Percentiles rank a stretch among this genome's conserved stretches.
Conservation (phyloP, 441 rosid genomes). For the Gossypium schwendimanii region DNA sequence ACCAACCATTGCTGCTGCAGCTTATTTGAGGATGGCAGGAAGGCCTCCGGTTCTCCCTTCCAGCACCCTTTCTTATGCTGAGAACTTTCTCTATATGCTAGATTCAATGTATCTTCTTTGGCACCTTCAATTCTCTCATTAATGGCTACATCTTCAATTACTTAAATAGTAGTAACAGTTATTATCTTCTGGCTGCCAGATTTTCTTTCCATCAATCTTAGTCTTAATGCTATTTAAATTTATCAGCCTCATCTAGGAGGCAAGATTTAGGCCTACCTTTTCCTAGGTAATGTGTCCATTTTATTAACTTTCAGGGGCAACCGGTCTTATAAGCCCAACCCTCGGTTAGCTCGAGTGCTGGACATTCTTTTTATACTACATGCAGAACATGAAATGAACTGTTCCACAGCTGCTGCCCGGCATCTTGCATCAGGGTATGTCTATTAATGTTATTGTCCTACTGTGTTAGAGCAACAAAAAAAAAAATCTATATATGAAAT, state of each 20-base stretch:
- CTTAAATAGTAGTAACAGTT: neutral
- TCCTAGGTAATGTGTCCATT: conserved; percentile 10
- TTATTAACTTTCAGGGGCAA: conserved; percentile 61
- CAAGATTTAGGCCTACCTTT: neutral
- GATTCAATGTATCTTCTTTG: conserved; percentile 65
- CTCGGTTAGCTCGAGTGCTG: conserved; percentile 79
- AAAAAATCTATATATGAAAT: neutral
- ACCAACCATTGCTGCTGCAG: conserved; percentile 96
- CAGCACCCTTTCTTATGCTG: conserved; percentile 74
- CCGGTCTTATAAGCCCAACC: conserved; percentile 83
- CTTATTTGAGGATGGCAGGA: conserved; percentile 89
- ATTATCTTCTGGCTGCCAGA: neutral
- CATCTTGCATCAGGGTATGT: conserved; percentile 93
- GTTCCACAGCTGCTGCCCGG: conserved; percentile 94
- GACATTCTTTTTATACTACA: conserved; percentile 76
- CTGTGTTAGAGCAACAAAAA: neutral
- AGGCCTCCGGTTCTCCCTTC: conserved; percentile 30
- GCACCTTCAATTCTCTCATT: neutral
- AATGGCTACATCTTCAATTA: neutral
- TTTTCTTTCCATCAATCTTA: neutral
- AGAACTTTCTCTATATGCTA: conserved; percentile 90
- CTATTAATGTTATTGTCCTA: conserved; percentile 3
- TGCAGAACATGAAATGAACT: conserved; percentile 44
- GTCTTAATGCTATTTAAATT: neutral
- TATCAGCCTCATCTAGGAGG: neutral